These are phyloP conservation scores for Trypanosoma congolense DNA, from an alignment of 208 protist genomes.

Conservation along the genomic window DNA sequence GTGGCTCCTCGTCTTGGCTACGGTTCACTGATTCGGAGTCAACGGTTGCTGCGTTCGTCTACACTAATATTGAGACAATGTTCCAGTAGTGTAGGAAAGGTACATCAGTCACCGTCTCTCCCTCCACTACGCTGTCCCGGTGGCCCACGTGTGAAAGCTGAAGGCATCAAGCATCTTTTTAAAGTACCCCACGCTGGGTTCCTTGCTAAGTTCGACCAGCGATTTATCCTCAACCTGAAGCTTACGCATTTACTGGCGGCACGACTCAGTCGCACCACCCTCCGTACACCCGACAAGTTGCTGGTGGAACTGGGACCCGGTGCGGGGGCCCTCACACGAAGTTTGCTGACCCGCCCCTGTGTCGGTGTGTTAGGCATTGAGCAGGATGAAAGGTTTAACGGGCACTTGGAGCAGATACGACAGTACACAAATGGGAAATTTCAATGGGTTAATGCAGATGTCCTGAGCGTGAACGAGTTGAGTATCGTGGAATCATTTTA, in stretches of 20 bases:
- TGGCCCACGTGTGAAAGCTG: constrained; percentile 70
- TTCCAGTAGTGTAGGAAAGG: background rate
- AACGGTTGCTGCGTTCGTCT: background rate
- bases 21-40: no score
- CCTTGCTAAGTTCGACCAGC: constrained; percentile 84
- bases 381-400: constrained; percentile 73
- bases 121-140: constrained; percentile 76
- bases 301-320: constrained; percentile 83
- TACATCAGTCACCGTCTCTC: constrained; percentile 16
- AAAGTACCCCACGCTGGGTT: constrained; percentile 82
- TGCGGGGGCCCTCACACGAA: constrained; percentile 75
- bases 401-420: constrained; percentile 76
- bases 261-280: constrained; percentile 58
- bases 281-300: constrained; percentile 71
- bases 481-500: constrained; percentile 42
- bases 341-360: constrained; percentile 78
- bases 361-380: constrained; percentile 79
- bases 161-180: constrained; percentile 80
- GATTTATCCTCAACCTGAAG: constrained; percentile 86
- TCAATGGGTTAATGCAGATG: constrained; percentile 82
- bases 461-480: constrained; percentile 76
- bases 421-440: constrained; percentile 79
- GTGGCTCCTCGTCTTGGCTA: no score
- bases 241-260: constrained; percentile 78
- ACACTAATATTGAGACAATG: background rate